These are phyloP conservation scores for Aspergillus jensenii DNA, from an alignment of 2,329 filamentous ascomycete genomes.

Conservation along the genomic window DNA sequence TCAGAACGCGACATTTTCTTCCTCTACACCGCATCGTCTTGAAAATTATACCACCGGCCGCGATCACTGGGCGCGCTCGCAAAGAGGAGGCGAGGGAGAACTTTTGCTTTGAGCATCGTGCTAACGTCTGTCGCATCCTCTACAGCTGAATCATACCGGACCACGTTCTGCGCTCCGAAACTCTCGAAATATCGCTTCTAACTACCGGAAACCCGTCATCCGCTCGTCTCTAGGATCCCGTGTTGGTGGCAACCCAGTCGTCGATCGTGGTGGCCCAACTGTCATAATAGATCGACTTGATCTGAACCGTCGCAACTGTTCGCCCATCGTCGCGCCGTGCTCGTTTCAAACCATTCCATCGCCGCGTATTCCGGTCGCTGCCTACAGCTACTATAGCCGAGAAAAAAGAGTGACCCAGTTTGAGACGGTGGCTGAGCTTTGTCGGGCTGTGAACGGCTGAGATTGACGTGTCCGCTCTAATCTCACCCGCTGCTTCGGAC, in stretches of 20 bases:
- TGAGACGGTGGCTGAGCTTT: slow-evolving; percentile 14
- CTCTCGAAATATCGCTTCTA: neutral
- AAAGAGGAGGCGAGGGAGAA: neutral
- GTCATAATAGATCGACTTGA: neutral
- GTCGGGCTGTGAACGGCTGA: slow-evolving; percentile 5
- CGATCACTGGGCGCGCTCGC: neutral
- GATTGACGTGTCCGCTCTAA: slow-evolving; percentile 4
- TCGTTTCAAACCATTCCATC: neutral
- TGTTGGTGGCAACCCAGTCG: neutral
- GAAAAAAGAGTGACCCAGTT: slow-evolving; percentile 1
- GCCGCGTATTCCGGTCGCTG: neutral
- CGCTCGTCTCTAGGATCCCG: neutral
- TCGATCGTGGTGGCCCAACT: neutral
- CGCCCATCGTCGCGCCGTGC: neutral
- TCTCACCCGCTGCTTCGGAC: neutral
- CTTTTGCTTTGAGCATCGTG: neutral
- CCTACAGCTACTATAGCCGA: slow-evolving; percentile 13
- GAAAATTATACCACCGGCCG: neutral
- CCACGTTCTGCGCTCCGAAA: neutral
- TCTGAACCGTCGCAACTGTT: neutral
- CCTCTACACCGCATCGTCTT: neutral
- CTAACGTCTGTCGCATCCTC: neutral
- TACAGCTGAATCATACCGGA: neutral
- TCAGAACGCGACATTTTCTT: neutral
- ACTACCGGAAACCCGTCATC: neutral